Conservation (phyloP, 2,329 filamentous ascomycete species). For the Colletotrichum sp. region DNA sequence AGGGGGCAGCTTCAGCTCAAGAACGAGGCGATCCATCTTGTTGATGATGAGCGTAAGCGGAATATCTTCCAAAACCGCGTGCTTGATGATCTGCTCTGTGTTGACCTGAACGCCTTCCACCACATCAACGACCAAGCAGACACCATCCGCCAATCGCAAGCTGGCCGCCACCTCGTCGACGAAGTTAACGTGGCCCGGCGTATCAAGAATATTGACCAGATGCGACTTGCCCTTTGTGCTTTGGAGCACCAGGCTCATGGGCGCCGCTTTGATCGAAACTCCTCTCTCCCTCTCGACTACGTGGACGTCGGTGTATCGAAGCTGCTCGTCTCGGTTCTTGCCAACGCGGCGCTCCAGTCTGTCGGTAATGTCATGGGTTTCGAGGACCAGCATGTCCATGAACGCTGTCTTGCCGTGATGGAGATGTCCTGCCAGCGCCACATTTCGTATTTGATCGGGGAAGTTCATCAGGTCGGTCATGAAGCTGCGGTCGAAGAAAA, state of each 20-base stretch:
- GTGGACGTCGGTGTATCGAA: slow-evolving; percentile 94
- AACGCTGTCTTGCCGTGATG: slow-evolving; percentile 98
- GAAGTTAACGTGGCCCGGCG: slow-evolving; percentile 97
- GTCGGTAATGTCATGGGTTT: slow-evolving; percentile 88
- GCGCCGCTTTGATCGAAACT: slow-evolving; percentile 88
- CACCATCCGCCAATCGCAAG: slow-evolving; percentile 85
- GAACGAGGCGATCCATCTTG: slow-evolving; percentile 94
- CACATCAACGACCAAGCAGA: slow-evolving; percentile 93
- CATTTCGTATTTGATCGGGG: slow-evolving; percentile 90
- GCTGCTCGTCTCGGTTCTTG: slow-evolving; percentile 83
- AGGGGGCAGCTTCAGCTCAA: slow-evolving; percentile 92
- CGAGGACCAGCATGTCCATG: slow-evolving; percentile 96
- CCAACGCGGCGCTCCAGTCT: slow-evolving; percentile 82
- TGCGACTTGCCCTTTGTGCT: slow-evolving; percentile 93
- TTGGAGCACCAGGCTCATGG: slow-evolving; percentile 92
- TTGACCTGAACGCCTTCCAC: slow-evolving; percentile 99
- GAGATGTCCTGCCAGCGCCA: slow-evolving; percentile 89
- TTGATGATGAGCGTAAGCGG: slow-evolving; percentile 92
- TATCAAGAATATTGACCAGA: slow-evolving; percentile 93
- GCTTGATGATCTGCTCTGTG: slow-evolving; percentile 96
- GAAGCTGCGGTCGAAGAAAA: slow-evolving; percentile 87
- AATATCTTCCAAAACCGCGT: slow-evolving; percentile 88
- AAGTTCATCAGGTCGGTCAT: slow-evolving; percentile 97
- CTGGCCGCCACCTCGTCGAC: slow-evolving; percentile 95
- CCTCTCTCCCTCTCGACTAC: slow-evolving; percentile 88